These are phyloP conservation scores for Ceratocystis destructans DNA, from an alignment of 2,329 filamentous ascomycete species.

Conservation along the genomic window DNA sequence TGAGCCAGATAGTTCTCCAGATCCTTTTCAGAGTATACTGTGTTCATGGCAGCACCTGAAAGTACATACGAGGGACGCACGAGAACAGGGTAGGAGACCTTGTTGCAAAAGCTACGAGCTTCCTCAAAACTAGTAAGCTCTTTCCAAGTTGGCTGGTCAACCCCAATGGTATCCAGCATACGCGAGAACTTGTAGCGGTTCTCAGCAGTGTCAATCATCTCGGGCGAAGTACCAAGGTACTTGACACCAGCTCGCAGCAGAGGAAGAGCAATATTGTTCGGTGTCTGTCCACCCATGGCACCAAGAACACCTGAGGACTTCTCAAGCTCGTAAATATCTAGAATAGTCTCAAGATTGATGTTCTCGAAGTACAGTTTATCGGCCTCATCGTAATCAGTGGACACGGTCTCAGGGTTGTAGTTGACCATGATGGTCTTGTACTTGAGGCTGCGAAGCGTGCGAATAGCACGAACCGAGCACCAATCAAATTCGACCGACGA, in stretches of 20 bases:
- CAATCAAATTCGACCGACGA: conserved; percentile 98
- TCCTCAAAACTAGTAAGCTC: conserved; percentile 91
- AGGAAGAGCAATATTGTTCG: conserved; percentile 91
- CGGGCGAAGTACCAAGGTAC: conserved; percentile 86
- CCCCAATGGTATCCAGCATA: conserved; percentile 86
- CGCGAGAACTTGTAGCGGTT: conserved; percentile 98
- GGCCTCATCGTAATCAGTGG: conserved; percentile 86
- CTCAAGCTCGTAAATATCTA: conserved; percentile 90
- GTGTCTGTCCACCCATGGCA: conserved; percentile 93
- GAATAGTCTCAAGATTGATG: conserved; percentile 75
- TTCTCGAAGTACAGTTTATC: conserved; percentile 94
- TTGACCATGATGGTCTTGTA: conserved; percentile 97
- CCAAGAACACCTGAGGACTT: conserved; percentile 71
- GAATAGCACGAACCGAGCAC: conserved; percentile 90
- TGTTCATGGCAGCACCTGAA: conserved; percentile 97
- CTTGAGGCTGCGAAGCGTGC: conserved; percentile 69
- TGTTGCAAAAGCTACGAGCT: conserved; percentile 72
- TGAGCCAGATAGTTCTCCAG: conserved; percentile 78
- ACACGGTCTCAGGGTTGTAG: conserved; percentile 80
- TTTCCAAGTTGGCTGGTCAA: conserved; percentile 97
- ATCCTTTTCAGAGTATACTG: conserved; percentile 91
- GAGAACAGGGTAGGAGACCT: conserved; percentile 82
- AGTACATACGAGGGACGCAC: conserved; percentile 94
- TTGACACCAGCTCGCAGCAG: conserved; percentile 81
- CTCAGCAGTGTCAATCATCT: conserved; percentile 97